These are phyloP conservation scores for Salix udensis DNA, from an alignment of 345 rosid genomes.

Conservation along the genomic window DNA sequence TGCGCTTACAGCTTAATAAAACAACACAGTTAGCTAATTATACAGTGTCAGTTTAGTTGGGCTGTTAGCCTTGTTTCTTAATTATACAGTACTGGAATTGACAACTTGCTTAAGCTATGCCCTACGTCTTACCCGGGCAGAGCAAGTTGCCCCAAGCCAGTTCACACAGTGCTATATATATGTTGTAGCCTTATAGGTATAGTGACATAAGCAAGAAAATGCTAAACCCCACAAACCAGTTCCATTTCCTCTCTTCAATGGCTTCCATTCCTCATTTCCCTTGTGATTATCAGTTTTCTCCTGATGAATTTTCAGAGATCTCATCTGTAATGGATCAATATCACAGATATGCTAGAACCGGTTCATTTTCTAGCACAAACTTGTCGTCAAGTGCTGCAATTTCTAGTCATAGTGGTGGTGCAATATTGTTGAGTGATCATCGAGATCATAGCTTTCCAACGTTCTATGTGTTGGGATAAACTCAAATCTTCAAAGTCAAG, in stretches of 20 bases:
- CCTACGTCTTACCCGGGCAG: not conserved
- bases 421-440: constrained; percentile 13
- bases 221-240: not conserved
- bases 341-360: not conserved
- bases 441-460: constrained; percentile 11
- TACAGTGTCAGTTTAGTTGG: constrained; percentile 2
- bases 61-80: not conserved
- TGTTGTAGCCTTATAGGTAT: not conserved
- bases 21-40: not conserved
- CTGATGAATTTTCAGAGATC: constrained; percentile 35
- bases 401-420: not conserved
- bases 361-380: constrained; percentile 4
- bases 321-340: constrained; percentile 18
- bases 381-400: not conserved
- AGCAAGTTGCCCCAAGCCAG: constrained; percentile 9
- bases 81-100: not conserved
- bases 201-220: constrained; percentile 7
- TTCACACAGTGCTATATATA: not conserved
- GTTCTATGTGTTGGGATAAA: no score
- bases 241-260: constrained; percentile 25
- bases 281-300: constrained; percentile 37
- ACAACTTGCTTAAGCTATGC: not conserved
- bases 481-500: no score
- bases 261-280: constrained; percentile 49
- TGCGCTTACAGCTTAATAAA: constrained; percentile 24